phyloP scores from a whole-genome alignment of 2,329 filamentous ascomycete genomes.

The Colletotrichum liaoningense region DNA sequence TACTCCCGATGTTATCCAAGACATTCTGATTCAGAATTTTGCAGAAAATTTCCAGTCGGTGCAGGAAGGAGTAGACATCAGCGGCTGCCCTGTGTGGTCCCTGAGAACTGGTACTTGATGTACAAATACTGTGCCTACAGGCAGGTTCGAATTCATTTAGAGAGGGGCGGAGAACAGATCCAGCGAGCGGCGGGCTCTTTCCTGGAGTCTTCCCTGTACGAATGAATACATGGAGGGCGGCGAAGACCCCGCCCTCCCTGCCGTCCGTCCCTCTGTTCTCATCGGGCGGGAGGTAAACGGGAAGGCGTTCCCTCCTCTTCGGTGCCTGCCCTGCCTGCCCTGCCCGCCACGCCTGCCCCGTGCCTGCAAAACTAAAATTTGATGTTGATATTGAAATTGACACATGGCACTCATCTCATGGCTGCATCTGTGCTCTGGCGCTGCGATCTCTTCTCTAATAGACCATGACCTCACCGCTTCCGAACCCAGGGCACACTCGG shows the following conservation, averaged over 20 bases:
- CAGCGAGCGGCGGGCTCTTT: too few species aligned
- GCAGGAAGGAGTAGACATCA: neutral
- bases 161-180: too few species aligned
- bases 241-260: neutral
- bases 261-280: neutral
- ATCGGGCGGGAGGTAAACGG: neutral
- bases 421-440: neutral
- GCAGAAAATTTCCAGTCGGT: neutral
- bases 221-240: too few species aligned
- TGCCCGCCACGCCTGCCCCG: neutral
- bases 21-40: neutral
- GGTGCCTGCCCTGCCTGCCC: neutral
- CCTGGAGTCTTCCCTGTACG: too few species aligned
- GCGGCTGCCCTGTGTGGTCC: neutral
- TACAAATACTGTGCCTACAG: too few species aligned
- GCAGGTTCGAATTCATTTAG: too few species aligned
- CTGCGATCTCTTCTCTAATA: neutral
- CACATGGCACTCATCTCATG: slow-evolving; percentile 7
- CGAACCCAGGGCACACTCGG: neutral
- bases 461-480: slow-evolving; percentile 3
- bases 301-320: neutral
- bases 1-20: too few species aligned
- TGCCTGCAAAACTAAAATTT: neutral
- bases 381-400: slow-evolving; percentile 5
- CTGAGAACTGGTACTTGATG: too few species aligned